phyloP scores from a whole-genome alignment of 176 grass and related monocot genomes.

The Puccinellia tenuiflora region DNA sequence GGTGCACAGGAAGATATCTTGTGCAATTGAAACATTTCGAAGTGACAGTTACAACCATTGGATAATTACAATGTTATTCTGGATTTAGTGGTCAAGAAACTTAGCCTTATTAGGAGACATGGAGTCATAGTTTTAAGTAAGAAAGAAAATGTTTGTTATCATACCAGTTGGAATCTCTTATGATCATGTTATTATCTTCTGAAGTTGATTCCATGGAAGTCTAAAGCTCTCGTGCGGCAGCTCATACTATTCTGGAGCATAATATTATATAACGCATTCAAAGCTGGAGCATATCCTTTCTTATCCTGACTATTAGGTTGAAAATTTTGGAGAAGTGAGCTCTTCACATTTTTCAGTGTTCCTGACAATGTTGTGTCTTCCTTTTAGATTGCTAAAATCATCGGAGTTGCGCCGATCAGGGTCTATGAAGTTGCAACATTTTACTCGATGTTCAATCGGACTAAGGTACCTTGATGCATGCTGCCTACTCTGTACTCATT shows the following conservation, averaged over 20 bases:
- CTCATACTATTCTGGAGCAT: not conserved
- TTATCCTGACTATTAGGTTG: not conserved
- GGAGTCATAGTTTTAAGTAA: not conserved
- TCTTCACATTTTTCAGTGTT: not conserved
- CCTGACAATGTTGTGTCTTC: not conserved
- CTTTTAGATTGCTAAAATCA: slow-evolving; percentile 77
- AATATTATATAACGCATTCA: not conserved
- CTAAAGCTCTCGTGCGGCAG: not conserved
- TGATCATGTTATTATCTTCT: not conserved
- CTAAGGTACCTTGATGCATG: slow-evolving; percentile 56
- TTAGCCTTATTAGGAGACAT: not conserved
- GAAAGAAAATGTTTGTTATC: not conserved
- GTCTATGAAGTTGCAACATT: slow-evolving; percentile 99
- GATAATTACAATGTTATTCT: not conserved
- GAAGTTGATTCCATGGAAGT: not conserved
- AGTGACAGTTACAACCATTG: not conserved
- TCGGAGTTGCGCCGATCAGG: slow-evolving; percentile 84
- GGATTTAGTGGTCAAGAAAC: not conserved
- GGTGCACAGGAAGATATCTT: not conserved
- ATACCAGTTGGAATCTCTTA: not conserved
- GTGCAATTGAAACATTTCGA: not conserved
- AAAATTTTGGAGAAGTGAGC: not conserved
- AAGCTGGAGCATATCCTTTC: not conserved
- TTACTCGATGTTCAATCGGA: slow-evolving; percentile 93
- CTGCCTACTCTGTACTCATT: not conserved